Conservation (phyloP, 306 rosid species). For the Cucumis hystrix region DNA sequence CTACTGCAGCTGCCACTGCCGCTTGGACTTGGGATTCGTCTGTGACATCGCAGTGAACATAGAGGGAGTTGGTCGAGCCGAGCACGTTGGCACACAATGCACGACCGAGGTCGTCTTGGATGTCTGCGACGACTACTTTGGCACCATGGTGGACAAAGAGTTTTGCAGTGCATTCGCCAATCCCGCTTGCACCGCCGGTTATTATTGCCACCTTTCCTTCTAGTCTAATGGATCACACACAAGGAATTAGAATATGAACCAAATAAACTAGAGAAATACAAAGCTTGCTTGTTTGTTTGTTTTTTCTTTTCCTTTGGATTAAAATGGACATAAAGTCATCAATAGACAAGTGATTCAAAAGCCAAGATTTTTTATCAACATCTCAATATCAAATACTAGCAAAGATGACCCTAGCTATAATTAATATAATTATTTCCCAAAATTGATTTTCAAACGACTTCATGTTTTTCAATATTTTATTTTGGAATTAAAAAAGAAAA, state of each 20-base stretch:
- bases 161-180: constrained; percentile 51
- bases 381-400: too few relatives aligned
- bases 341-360: too few relatives aligned
- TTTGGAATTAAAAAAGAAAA: too few relatives aligned
- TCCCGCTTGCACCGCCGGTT: constrained; percentile 83
- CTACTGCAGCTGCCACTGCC: constrained; percentile 24
- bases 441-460: too few relatives aligned
- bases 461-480: too few relatives aligned
- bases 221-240: constrained; percentile 17
- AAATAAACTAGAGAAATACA: too few relatives aligned
- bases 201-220: constrained; percentile 72
- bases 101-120: constrained; percentile 59
- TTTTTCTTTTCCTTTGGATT: too few relatives aligned
- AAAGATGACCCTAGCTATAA: too few relatives aligned
- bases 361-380: too few relatives aligned
- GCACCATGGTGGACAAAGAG: constrained; percentile 57
- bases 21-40: constrained; percentile 48
- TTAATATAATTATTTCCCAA: too few relatives aligned
- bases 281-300: too few relatives aligned
- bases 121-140: constrained; percentile 45
- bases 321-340: too few relatives aligned
- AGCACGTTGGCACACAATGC: constrained; percentile 13
- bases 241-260: background rate
- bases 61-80: constrained; percentile 21
- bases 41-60: constrained; percentile 57